A percentile compares a stretch with the other conserved stretches of the same genome.
Conservation (phyloP, 768 basidiomycete genomes). For the Gloeophyllum trabeum region DNA sequence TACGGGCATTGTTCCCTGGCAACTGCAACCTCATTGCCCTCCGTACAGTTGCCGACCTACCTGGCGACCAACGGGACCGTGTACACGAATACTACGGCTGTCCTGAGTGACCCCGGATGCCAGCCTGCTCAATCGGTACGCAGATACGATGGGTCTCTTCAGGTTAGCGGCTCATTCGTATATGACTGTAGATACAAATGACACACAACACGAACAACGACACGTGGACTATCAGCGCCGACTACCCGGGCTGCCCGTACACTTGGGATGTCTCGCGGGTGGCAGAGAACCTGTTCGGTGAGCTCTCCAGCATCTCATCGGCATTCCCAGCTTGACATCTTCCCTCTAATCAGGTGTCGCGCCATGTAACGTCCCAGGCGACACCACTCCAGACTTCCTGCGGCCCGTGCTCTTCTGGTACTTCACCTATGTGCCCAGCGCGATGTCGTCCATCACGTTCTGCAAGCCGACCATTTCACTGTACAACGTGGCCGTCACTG, state of each 20-base stretch:
- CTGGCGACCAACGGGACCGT: conserved; percentile 33
- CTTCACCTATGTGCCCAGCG: conserved; percentile 31
- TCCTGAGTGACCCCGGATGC: conserved; percentile 35
- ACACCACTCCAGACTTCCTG: conserved; percentile 21
- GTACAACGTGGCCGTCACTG: conserved; percentile 29
- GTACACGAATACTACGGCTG: conserved; percentile 33
- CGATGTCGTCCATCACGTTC: conserved; percentile 31
- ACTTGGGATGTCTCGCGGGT: conserved; percentile 28
- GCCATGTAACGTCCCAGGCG: conserved; percentile 13
- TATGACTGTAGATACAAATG: conserved; percentile 36
- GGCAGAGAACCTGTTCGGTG: conserved; percentile 32
- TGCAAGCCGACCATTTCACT: conserved; percentile 34
- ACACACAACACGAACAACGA: conserved; percentile 14
- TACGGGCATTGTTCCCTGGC: neutral
- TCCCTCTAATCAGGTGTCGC: conserved; percentile 4
- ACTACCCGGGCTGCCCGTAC: conserved; percentile 27
- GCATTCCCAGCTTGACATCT: conserved; percentile 1
- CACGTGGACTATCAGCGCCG: conserved; percentile 33
- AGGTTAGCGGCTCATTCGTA: no score
- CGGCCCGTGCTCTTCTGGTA: conserved; percentile 48
- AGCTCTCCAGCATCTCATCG: neutral
- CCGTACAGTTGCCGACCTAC: conserved; percentile 23
- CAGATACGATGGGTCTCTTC: no score
- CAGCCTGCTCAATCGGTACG: conserved; percentile 22
- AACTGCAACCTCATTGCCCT: neutral